Base-by-base conservation (phyloP, 83 land plant genomes). In the Isoetes engelmannii region DNA sequence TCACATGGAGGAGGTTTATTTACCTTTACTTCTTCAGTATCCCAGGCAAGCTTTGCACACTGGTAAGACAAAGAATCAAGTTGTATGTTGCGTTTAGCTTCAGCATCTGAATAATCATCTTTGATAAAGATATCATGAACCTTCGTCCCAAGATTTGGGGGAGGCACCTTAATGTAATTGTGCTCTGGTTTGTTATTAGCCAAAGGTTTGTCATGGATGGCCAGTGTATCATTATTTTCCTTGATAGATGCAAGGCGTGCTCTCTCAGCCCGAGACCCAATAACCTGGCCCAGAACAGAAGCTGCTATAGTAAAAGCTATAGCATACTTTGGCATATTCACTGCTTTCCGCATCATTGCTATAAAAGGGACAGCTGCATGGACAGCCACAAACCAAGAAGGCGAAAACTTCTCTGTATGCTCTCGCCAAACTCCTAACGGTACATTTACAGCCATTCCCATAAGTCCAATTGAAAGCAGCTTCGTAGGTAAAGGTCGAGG, bases 321-420 rank as follows among this genome's bases (percentile, higher is more conserved):
- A 4, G 93, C 99, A 47, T 89, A 62, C 72, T 91, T 95, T 17
- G 99, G 99, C 99, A 95, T 95, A 72, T 84, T 62, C 1, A 95
- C 91, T 3, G 89, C 83, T 57, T 95, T 95, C 73, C 99, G 81
- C 20, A 95, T 77, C 93, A 95, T 91, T 6, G 81, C 99, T 48
- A 91, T 85, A 76, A 95, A 91, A 4, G 99, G 99, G 46, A 95
- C 88, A 20, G 99, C 87, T 8, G 99, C 92, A 74, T 95, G 99
- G 3, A 95, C 89, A 3, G 97, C 97, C 15, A 69, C 72, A 78
- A 95, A 83, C 99, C 99, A 95, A 18, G 85, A 69, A n/a, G 90
- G 91, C 5, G 99, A 95, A 66, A 95, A 95, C 51, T 95, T 95
- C 54, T 88, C 60, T 6, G 97, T 90, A 65, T 95, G 99, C 61